Conservation (phyloP, 352 stramenopile genomes). For the Globisporangium orthogonon region DNA sequence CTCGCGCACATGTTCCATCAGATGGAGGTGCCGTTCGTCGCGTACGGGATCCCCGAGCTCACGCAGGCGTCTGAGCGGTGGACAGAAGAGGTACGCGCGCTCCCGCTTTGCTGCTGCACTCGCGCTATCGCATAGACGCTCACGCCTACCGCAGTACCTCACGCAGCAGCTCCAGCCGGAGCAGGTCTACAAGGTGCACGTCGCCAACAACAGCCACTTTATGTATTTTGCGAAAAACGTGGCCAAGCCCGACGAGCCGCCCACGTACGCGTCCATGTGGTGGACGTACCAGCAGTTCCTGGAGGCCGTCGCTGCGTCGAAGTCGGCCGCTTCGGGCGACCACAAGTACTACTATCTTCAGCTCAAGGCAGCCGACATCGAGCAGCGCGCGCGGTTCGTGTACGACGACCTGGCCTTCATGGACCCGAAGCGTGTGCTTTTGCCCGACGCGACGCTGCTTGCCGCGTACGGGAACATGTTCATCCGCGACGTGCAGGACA, state of each 20-base stretch:
- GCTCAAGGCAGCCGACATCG: slow-evolving; percentile 47
- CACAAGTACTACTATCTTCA: slow-evolving; percentile 56
- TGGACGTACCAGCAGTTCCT: slow-evolving; percentile 64
- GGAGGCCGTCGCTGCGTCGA: slow-evolving; percentile 19
- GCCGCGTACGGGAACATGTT: slow-evolving; percentile 45
- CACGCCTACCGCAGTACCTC: slow-evolving; percentile 28
- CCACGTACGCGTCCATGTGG: slow-evolving; percentile 41
- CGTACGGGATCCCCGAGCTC: slow-evolving; percentile 88
- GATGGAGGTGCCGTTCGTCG: slow-evolving; percentile 92
- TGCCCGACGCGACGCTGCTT: slow-evolving; percentile 28
- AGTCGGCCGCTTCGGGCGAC: slow-evolving; percentile 3
- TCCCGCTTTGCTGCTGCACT: neutral
- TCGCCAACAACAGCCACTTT: slow-evolving; percentile 89
- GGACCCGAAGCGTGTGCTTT: slow-evolving; percentile 59
- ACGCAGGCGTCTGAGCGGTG: slow-evolving; percentile 63
- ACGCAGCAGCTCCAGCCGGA: slow-evolving; percentile 30
- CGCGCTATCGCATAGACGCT: neutral
- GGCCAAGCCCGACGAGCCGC: slow-evolving; percentile 21
- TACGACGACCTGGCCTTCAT: slow-evolving; percentile 91
- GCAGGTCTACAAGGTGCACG: slow-evolving; percentile 54
- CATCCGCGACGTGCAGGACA: slow-evolving; percentile 29
- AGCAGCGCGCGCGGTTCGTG: slow-evolving; percentile 33
- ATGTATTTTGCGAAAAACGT: slow-evolving; percentile 88
- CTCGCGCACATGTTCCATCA: slow-evolving; percentile 85
- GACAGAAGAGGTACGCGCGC: slow-evolving; percentile 52